These are phyloP conservation scores for Rhodotorula taiwanensis DNA, from an alignment of 768 basidiomycete species.

Conservation along the genomic window DNA sequence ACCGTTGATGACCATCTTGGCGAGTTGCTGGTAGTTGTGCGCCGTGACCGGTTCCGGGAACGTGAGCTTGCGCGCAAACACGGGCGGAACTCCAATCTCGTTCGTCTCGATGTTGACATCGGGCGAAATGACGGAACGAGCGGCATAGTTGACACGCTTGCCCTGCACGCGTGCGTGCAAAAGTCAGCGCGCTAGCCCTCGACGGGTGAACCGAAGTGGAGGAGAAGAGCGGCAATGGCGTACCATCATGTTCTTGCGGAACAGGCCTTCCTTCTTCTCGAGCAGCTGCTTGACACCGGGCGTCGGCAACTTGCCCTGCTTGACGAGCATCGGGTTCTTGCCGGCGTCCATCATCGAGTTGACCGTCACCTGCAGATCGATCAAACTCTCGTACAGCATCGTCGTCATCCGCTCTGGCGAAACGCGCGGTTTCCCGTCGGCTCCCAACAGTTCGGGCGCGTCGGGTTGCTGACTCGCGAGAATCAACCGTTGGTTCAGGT, in stretches of 20 bases:
- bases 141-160: conserved; percentile 98
- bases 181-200: no score
- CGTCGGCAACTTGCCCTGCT: conserved; percentile 83
- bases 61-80: conserved; percentile 92
- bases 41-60: conserved; percentile 96
- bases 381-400: conserved; percentile 66
- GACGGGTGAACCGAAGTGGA: not conserved
- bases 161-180: conserved; percentile 54
- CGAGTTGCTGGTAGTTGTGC: conserved; percentile 78
- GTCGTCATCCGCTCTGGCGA: conserved; percentile 57
- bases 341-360: conserved; percentile 95
- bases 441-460: conserved; percentile 44
- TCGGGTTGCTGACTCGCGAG: conserved; percentile 56
- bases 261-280: conserved; percentile 98
- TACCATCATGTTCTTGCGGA: conserved; percentile 99
- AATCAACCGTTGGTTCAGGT: conserved; percentile 62
- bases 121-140: conserved; percentile 98
- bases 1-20: conserved; percentile 83
- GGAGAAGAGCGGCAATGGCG: conserved; percentile 6
- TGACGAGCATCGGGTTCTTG: conserved; percentile 80
- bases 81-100: conserved; percentile 95
- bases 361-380: conserved; percentile 87
- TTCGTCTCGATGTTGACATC: conserved; percentile 99
- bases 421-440: conserved; percentile 49
- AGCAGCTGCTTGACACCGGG: conserved; percentile 90